Base-by-base conservation (phyloP, 176 grass and related monocot genomes). In the Juncus effusus region DNA sequence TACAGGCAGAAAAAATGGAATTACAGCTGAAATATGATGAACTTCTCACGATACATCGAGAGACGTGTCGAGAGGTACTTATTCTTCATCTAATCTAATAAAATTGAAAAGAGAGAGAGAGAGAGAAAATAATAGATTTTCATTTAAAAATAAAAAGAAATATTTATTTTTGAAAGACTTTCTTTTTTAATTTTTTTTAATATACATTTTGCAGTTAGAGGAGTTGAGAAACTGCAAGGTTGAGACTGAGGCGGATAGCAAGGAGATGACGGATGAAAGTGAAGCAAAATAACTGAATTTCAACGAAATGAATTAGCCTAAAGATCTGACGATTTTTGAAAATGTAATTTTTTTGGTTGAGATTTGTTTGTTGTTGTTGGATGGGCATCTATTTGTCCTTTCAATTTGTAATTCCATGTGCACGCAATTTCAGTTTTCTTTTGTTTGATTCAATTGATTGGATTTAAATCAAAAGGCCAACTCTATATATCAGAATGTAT, bases 1-100 rank as follows among this genome's bases (percentile, higher is more conserved):
- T 97, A 61, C 81, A 89, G 70, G 88, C 93, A 61, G 88, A 97
- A 73, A 97, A 89, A 50, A 72, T 91, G 60, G 93, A 92, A 62
- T 60, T 97, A 75, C 85, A 97, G n/a, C 70, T 86, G 67, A 92
- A 92, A 82, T 92, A 92, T 69, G 79, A 92, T 69, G 80, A 92
- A 42, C 93, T 97, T 66, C 41, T 89, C 35, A 78, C 71, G 39
- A 75, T 67, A 56, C 93, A 97, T 42, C 84, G 71, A 78, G 85
- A 89, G 61, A 80, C 82, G 79, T 86, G 78, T 70, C 86, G 80
- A 86, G 74, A 97, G 85, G 93, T 97, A 44, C 59, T 62, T 16
- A 28, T 47, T 62, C 9, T 4, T 16, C 14, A 38, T 37, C 39
- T 63, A 42, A 35, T 57, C 13, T 60, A 38, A 39, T 44, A 52